A percentile compares a stretch with the other conserved stretches of the same genome.
phyloP scores from a whole-genome alignment of 2,329 filamentous ascomycete genomes.

The Colletotrichum tofieldiae region DNA sequence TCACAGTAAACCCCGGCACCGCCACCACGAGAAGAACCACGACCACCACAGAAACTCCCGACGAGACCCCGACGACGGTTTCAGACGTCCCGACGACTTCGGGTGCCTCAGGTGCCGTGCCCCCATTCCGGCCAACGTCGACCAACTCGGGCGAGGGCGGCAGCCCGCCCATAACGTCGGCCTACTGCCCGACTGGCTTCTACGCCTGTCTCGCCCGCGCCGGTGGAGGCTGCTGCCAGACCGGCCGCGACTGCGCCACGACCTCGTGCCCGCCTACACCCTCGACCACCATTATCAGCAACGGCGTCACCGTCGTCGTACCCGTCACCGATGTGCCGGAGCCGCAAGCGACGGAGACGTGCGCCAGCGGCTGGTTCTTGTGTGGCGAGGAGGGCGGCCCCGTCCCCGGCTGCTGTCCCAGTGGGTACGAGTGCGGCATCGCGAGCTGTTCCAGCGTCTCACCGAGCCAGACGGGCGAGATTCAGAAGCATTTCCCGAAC shows the following conservation, averaged over 20 bases:
- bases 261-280: slow-evolving; percentile 80
- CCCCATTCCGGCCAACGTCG: slow-evolving; percentile 65
- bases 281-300: slow-evolving; percentile 75
- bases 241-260: slow-evolving; percentile 86
- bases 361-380: slow-evolving; percentile 87
- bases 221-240: slow-evolving; percentile 88
- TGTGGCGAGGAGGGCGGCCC: slow-evolving; percentile 69
- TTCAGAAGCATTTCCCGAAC: slow-evolving; percentile 68
- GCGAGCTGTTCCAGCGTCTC: slow-evolving; percentile 77
- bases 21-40: slow-evolving; percentile 53
- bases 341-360: slow-evolving; percentile 63
- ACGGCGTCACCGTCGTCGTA: slow-evolving; percentile 80
- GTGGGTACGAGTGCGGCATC: slow-evolving; percentile 80
- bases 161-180: slow-evolving; percentile 15
- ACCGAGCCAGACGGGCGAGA: slow-evolving; percentile 68
- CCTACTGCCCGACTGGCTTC: slow-evolving; percentile 87
- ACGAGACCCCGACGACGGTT: slow-evolving; percentile 55
- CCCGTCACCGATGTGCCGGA: slow-evolving; percentile 66
- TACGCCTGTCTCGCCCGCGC: slow-evolving; percentile 91
- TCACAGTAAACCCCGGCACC: slow-evolving; percentile 53
- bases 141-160: slow-evolving; percentile 52
- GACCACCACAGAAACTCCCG: slow-evolving; percentile 54
- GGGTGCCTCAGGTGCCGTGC: slow-evolving; percentile 56
- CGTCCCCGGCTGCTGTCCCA: slow-evolving; percentile 88
- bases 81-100: slow-evolving; percentile 54